phyloP scores from a whole-genome alignment of 2,329 filamentous ascomycete genomes.

The Metarhizium sp. region DNA sequence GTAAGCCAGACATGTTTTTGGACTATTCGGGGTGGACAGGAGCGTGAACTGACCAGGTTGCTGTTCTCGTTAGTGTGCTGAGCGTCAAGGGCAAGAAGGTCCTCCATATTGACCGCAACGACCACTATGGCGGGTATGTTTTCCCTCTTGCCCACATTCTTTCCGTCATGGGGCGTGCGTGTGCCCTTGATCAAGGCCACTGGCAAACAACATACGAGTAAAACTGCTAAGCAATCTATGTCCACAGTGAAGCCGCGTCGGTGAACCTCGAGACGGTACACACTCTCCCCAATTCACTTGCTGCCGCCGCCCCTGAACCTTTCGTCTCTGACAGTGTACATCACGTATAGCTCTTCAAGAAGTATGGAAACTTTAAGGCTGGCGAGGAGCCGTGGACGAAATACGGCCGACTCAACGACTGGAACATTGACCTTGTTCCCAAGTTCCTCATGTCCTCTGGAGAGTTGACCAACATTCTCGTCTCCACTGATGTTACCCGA shows the following conservation, averaged over 20 bases:
- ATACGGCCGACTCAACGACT: conserved; percentile 93
- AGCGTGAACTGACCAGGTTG: conserved; percentile 23
- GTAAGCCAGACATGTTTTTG: conserved; percentile 38
- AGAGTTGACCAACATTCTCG: conserved; percentile 96
- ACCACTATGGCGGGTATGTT: conserved; percentile 91
- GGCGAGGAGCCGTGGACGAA: conserved; percentile 96
- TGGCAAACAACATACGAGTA: background rate
- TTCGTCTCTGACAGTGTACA: conserved; percentile 10
- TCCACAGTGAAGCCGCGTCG: conserved; percentile 71
- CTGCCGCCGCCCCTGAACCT: conserved; percentile 6
- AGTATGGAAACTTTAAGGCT: conserved; percentile 72
- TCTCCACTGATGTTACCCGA: conserved; percentile 84
- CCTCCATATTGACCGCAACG: conserved; percentile 95
- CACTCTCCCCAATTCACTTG: conserved; percentile 10
- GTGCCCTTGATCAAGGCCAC: background rate
- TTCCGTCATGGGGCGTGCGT: too few species aligned
- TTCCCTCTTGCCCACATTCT: background rate
- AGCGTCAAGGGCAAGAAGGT: conserved; percentile 99
- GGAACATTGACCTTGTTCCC: conserved; percentile 98
- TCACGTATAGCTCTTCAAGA: conserved; percentile 74
- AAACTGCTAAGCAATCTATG: conserved; percentile 18
- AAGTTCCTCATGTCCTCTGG: conserved; percentile 99
- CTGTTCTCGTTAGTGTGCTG: conserved; percentile 51
- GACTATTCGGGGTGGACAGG: background rate
- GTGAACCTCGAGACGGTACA: conserved; percentile 89